These are phyloP conservation scores for Naganishia kalamii DNA, from an alignment of 768 basidiomycete species.

Conservation along the genomic window DNA sequence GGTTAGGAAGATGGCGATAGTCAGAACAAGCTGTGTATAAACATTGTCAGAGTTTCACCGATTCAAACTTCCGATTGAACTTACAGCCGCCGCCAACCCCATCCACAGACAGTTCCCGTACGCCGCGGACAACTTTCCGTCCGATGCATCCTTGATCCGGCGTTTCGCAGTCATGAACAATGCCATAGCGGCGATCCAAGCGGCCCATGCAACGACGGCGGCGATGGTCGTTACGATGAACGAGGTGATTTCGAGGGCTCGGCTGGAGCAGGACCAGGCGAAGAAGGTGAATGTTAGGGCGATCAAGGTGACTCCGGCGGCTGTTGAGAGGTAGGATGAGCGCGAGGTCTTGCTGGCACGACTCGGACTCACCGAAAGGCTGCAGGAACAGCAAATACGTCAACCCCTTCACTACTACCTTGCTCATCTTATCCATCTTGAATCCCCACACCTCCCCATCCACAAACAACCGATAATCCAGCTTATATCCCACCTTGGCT, in stretches of 20 bases:
- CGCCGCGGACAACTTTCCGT: background rate
- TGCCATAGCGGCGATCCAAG: background rate
- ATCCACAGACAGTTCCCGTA: slow-evolving; percentile 19
- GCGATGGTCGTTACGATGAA: slow-evolving; percentile 1
- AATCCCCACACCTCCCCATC: slow-evolving; percentile 2
- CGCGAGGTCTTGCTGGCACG: background rate
- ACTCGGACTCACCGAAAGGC: slow-evolving; percentile 6
- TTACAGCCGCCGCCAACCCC: slow-evolving; percentile 14
- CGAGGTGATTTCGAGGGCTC: slow-evolving; percentile 33
- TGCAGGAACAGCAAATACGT: slow-evolving; percentile 14
- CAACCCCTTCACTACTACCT: slow-evolving; percentile 14
- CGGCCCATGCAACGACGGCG: slow-evolving; percentile 8
- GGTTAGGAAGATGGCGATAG: slow-evolving; percentile 11
- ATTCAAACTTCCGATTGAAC: too few species aligned
- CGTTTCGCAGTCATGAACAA: slow-evolving; percentile 10
- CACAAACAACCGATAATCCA: background rate
- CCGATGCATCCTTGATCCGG: background rate
- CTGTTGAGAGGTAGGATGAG: slow-evolving; percentile 19
- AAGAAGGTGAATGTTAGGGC: slow-evolving; percentile 34
- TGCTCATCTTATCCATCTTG: background rate
- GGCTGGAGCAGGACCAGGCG: slow-evolving; percentile 34
- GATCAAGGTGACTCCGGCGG: slow-evolving; percentile 34
- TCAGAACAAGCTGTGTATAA: background rate
- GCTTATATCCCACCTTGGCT: slow-evolving; percentile 7
- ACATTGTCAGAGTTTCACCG: background rate